A percentile compares a stretch with the other conserved stretches of the same genome.
These are phyloP conservation scores for Saccharomyces kudriavzevii DNA, from an alignment of 805 yeast genomes.

Conservation along the genomic window DNA sequence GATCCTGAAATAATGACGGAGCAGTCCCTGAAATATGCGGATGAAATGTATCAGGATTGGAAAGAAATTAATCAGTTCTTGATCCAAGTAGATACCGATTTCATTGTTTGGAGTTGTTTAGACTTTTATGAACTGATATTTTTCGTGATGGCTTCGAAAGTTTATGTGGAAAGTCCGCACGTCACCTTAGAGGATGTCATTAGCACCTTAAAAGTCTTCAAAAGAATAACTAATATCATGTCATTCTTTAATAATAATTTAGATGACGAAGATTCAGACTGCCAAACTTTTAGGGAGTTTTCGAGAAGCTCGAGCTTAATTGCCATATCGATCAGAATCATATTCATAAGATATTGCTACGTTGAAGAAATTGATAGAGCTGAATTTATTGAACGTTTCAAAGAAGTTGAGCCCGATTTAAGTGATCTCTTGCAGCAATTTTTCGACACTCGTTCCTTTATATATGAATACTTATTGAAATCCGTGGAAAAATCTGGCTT, in stretches of 20 bases:
- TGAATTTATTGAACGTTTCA: background rate
- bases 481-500: slow-evolving; percentile 12
- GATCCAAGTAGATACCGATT: slow-evolving; percentile 8
- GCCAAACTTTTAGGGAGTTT: background rate
- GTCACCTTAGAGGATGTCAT: slow-evolving; percentile 6
- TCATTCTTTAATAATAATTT: background rate
- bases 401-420: background rate
- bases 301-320: background rate
- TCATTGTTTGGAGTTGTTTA: slow-evolving; percentile 8
- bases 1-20: slow-evolving; percentile 2
- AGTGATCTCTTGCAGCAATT: background rate
- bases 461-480: slow-evolving; percentile 9
- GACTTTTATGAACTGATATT: slow-evolving; percentile 6
- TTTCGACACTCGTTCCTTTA: slow-evolving; percentile 2
- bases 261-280: background rate
- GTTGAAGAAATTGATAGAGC: background rate
- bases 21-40: slow-evolving; percentile 2
- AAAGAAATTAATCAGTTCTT: slow-evolving; percentile 10
- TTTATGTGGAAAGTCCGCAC: slow-evolving; percentile 2
- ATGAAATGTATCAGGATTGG: slow-evolving; percentile 5
- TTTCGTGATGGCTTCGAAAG: slow-evolving; percentile 7
- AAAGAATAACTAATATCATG: slow-evolving; percentile 5
- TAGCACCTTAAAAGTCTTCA: slow-evolving; percentile 5
- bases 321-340: background rate
- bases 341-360: background rate